These are phyloP conservation scores for Dendrobium huoshanense DNA, from an alignment of 106 monocot genomes.

Conservation along the genomic window DNA sequence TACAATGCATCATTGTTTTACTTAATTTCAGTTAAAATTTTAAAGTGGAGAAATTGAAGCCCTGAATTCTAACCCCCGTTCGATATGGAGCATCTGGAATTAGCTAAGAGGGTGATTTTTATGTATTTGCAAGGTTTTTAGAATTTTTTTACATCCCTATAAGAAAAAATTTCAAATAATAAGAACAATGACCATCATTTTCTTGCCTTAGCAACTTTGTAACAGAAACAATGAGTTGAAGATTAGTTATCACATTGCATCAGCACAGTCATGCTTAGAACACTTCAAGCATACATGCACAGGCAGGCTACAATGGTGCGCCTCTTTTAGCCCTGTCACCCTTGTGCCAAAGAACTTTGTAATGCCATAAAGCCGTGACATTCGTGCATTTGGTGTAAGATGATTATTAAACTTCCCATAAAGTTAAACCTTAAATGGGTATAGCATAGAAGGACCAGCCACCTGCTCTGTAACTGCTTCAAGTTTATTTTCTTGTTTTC, in stretches of 20 bases:
- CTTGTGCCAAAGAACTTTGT: background rate
- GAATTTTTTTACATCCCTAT: background rate
- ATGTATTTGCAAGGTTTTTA: background rate
- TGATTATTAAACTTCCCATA: conserved; percentile 2
- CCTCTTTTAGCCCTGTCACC: background rate
- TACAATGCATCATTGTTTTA: background rate
- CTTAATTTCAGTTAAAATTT: background rate
- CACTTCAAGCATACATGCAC: background rate
- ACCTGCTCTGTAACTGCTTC: background rate
- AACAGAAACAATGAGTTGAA: background rate
- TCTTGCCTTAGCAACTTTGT: background rate
- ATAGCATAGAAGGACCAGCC: background rate
- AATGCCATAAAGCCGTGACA: background rate
- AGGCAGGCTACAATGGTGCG: background rate
- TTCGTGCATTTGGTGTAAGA: background rate
- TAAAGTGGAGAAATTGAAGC: background rate
- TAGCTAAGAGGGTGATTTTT: background rate
- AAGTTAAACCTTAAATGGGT: background rate
- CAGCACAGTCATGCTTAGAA: background rate
- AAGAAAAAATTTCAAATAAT: background rate
- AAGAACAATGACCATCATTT: background rate
- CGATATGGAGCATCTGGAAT: background rate
- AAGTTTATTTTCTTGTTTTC: background rate
- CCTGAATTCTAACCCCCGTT: background rate
- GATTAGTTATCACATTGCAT: background rate